Evolutionary conservation across 805 yeast species (phyloP).

Genomic region (Cyberlindnera saturnus): DNA sequence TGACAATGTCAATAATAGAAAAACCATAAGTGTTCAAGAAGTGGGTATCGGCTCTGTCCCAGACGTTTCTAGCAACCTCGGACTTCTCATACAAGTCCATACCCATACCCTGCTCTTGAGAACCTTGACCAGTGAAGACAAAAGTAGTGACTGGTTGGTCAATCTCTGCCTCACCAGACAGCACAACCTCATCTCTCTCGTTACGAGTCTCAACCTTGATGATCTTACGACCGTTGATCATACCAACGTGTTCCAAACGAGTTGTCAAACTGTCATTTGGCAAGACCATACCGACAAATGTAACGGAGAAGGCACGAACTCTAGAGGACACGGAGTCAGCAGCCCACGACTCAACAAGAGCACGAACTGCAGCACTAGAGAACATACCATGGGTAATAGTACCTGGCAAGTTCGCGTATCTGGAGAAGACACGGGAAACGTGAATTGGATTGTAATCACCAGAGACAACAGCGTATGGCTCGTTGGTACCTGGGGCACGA

Average conservation of each 20-base stretch:
- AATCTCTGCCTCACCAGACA: conserved; percentile 95
- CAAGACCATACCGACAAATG: conserved; percentile 93
- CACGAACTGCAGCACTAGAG: conserved; percentile 92
- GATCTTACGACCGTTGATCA: conserved; percentile 98
- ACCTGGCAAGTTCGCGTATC: conserved; percentile 91
- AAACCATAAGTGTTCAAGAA: conserved; percentile 93
- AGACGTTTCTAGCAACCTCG: conserved; percentile 87
- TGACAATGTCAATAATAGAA: conserved; percentile 93
- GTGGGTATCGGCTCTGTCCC: conserved; percentile 97
- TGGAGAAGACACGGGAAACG: conserved; percentile 90
- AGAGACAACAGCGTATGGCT: conserved; percentile 93
- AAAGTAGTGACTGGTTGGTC: conserved; percentile 97
- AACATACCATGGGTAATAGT: conserved; percentile 99
- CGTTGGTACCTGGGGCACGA: conserved; percentile 93
- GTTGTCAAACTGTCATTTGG: conserved; percentile 91
- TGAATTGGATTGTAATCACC: conserved; percentile 99
- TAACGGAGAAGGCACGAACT: conserved; percentile 89
- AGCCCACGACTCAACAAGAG: conserved; percentile 96
- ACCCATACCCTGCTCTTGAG: conserved; percentile 99
- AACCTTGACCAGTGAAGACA: conserved; percentile 99
- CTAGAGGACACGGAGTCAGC: conserved; percentile 95
- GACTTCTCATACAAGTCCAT: conserved; percentile 94
- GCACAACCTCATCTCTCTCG: conserved; percentile 74
- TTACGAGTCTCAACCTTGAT: conserved; percentile 87
- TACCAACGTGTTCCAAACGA: conserved; percentile 90